Conservation (phyloP, 192 early-diverging fungal species). For the Mortierella antarctica region DNA sequence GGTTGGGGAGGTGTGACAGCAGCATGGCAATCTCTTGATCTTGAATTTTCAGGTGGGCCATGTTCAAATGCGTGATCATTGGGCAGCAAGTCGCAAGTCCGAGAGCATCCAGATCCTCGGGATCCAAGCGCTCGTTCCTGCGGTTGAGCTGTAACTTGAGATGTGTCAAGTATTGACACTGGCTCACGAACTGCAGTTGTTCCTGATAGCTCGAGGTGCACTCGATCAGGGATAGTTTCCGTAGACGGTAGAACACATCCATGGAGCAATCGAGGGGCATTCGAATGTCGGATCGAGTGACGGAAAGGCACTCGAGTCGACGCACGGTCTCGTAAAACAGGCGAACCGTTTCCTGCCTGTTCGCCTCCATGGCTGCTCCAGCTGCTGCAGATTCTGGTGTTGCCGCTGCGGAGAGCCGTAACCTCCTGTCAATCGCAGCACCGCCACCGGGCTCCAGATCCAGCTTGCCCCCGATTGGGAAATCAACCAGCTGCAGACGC, state of each 20-base stretch:
- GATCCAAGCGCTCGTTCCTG: background rate
- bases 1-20: background rate
- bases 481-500: conserved; percentile 5
- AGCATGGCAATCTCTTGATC: conserved; percentile 25
- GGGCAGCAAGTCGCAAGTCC: conserved; percentile 6
- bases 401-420: background rate
- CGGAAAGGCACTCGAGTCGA: conserved; percentile 6
- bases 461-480: conserved; percentile 6
- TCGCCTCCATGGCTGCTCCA: background rate
- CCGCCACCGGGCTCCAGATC: background rate
- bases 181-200: conserved; percentile 17
- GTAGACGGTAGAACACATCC: conserved; percentile 21
- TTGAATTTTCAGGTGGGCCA: conserved; percentile 18
- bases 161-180: conserved; percentile 37
- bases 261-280: background rate
- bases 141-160: conserved; percentile 19
- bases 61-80: conserved; percentile 19
- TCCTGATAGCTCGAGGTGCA: conserved; percentile 12
- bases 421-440: background rate
- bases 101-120: background rate
- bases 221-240: background rate
- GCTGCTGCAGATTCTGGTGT: background rate
- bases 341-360: background rate
- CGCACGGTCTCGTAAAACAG: conserved; percentile 18
- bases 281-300: background rate